phyloP scores from a whole-genome alignment of 1,139 yeast species.

The Magnusiomyces suaveolens region DNA sequence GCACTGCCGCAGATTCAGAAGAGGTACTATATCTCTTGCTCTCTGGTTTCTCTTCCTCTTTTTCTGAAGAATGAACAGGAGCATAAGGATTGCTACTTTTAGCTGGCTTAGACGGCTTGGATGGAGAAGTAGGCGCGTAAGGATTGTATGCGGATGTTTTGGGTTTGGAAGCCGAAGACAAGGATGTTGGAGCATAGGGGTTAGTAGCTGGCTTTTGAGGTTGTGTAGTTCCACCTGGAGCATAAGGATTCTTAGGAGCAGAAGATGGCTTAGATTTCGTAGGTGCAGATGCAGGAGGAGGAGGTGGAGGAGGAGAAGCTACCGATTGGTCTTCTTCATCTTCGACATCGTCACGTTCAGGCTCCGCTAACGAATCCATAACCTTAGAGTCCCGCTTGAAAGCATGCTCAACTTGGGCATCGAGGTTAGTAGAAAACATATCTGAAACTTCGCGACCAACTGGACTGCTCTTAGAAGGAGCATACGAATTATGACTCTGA shows the following conservation, averaged over 20 bases:
- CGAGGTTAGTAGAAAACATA: background rate
- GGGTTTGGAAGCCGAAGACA: conserved; percentile 3
- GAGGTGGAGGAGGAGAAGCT: conserved; percentile 1
- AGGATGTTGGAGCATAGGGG: conserved; percentile 5
- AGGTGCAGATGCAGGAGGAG: background rate
- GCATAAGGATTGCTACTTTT: conserved; percentile 8
- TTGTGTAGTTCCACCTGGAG: background rate
- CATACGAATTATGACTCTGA: background rate
- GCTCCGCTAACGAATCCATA: background rate
- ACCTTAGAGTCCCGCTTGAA: background rate
- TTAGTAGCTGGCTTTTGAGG: background rate
- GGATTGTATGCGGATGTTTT: conserved; percentile 4
- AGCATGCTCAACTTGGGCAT: background rate
- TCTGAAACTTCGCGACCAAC: background rate
- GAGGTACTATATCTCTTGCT: background rate
- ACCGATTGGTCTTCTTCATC: background rate
- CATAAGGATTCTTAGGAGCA: background rate
- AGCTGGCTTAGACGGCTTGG: background rate
- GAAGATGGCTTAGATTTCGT: background rate
- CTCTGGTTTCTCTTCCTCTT: background rate
- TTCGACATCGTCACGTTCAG: background rate
- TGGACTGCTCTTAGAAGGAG: background rate
- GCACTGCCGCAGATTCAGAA: background rate
- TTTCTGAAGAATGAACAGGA: conserved; percentile 1
- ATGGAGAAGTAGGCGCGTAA: conserved; percentile 7